A percentile compares a stretch with the other conserved stretches of the same genome.
Evolutionary conservation across 2,329 filamentous ascomycete genomes (phyloP).

Genomic region (Bipolaris sorokiniana): DNA sequence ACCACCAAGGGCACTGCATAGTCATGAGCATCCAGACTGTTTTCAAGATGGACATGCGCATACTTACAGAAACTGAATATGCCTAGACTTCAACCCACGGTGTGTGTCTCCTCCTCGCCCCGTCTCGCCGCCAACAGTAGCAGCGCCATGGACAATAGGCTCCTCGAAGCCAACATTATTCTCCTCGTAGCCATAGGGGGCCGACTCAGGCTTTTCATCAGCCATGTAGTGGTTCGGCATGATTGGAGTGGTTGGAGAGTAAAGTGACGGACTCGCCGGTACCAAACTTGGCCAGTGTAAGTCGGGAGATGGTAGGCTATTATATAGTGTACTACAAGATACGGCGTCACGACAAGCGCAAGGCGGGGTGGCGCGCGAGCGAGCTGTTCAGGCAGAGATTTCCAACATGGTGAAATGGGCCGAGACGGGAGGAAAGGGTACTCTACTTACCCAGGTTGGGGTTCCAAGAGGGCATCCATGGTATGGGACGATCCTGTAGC

Average conservation of each 20-base stretch:
- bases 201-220: constrained; percentile 31
- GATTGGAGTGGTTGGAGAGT: constrained; percentile 7
- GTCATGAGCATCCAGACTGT: constrained; percentile 37
- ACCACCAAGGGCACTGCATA: constrained; percentile 64
- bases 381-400: constrained; percentile 20
- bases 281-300: constrained; percentile 2
- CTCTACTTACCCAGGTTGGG: neutral
- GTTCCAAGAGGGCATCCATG: constrained; percentile 5
- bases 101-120: constrained; percentile 44
- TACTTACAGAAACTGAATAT: constrained; percentile 47
- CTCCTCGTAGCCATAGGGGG: constrained; percentile 27
- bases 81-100: constrained; percentile 46
- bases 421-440: neutral
- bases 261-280: neutral
- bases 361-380: neutral
- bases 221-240: constrained; percentile 35
- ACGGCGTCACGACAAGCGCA: constrained; percentile 2
- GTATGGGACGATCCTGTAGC: constrained; percentile 9
- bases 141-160: constrained; percentile 34
- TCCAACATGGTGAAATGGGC: constrained; percentile 10
- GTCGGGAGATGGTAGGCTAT: neutral
- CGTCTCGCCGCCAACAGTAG: constrained; percentile 37
- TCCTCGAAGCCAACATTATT: constrained; percentile 25
- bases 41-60: neutral
- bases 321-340: constrained; percentile 18